Evolutionary conservation across 345 rosid species (phyloP).

Genomic region (Gossypium anomalum): DNA sequence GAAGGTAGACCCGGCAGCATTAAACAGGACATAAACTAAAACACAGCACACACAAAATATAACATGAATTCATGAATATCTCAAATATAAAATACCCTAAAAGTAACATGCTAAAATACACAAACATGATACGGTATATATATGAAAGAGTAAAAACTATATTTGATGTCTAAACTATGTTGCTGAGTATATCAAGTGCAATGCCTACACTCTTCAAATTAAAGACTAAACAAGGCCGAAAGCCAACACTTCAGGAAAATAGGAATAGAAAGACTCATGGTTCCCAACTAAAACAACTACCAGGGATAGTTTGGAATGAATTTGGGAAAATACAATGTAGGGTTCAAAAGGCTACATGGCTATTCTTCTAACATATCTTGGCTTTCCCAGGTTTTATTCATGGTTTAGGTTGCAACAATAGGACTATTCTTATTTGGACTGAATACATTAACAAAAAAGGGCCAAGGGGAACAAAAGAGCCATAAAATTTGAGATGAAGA

Average conservation of each 20-base stretch:
- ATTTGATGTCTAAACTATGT: background rate
- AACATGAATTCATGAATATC: background rate
- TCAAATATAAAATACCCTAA: background rate
- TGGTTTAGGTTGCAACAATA: background rate
- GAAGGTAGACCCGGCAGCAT: background rate
- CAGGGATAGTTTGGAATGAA: background rate
- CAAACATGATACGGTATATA: background rate
- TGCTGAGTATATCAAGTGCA: background rate
- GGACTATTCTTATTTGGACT: background rate
- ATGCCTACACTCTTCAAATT: background rate
- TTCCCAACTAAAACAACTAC: background rate
- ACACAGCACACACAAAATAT: background rate
- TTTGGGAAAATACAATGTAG: background rate
- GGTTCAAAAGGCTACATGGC: background rate
- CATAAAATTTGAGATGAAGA: background rate
- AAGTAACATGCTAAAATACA: background rate
- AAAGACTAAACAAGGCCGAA: background rate
- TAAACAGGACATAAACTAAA: background rate
- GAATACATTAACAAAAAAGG: background rate
- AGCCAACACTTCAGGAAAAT: background rate
- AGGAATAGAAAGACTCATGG: background rate
- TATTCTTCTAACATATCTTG: background rate
- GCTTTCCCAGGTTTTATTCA: background rate
- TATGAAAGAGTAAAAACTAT: background rate
- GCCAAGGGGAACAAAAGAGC: background rate